These are phyloP conservation scores for Suillus alpinus DNA, from an alignment of 768 basidiomycete genomes.

Conservation along the genomic window DNA sequence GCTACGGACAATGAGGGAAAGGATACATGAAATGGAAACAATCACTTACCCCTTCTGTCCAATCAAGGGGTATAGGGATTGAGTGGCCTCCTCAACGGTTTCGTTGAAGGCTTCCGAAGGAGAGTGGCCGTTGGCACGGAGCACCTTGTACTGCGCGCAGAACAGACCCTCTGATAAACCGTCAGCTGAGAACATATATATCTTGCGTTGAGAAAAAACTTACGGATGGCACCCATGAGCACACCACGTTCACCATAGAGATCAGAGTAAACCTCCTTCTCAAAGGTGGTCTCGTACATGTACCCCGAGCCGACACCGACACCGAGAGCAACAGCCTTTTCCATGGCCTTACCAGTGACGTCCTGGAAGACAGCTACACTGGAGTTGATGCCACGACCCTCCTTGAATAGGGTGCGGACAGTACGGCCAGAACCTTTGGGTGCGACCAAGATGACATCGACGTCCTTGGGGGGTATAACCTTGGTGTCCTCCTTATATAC, in stretches of 20 bases:
- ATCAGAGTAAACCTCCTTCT: constrained; percentile 99
- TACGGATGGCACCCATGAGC: constrained; percentile 95
- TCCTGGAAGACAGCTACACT: constrained; percentile 96
- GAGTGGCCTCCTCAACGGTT: constrained; percentile 99
- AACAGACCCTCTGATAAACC: constrained; percentile 82
- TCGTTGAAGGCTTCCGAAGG: constrained; percentile 99
- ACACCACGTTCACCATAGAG: constrained; percentile 99
- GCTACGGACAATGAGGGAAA: constrained; percentile 37
- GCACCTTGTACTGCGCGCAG: constrained; percentile 97
- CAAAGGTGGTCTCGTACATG: constrained; percentile 97
- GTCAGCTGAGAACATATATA: neutral
- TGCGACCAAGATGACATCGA: constrained; percentile 98
- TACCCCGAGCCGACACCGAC: constrained; percentile 96
- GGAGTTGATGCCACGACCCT: constrained; percentile 98
- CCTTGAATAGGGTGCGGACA: constrained; percentile 99
- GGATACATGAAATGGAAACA: neutral
- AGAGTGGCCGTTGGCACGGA: constrained; percentile 92
- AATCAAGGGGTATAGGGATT: constrained; percentile 96
- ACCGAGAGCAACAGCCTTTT: constrained; percentile 93
- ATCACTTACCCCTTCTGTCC: constrained; percentile 81
- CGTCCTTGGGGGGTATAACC: constrained; percentile 86
- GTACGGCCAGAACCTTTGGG: constrained; percentile 99
- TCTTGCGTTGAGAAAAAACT: constrained; percentile 25
- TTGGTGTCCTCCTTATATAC: constrained; percentile 98
- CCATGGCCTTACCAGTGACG: constrained; percentile 95